A percentile compares a stretch with the other conserved stretches of the same genome.
These are phyloP conservation scores for Candida cerambycidarum DNA, from an alignment of 805 yeast species.

Conservation along the genomic window DNA sequence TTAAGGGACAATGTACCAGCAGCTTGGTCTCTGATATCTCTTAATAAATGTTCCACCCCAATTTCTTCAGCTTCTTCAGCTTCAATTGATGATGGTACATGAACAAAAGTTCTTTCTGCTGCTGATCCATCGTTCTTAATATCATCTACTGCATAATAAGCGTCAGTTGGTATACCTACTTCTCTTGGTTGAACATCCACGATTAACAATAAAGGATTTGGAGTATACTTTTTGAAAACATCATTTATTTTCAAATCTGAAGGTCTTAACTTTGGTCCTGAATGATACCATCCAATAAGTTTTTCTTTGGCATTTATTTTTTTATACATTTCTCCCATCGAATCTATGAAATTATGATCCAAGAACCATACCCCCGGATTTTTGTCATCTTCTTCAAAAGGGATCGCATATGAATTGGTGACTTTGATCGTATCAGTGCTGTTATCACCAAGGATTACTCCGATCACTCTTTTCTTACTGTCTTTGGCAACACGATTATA, in stretches of 20 bases:
- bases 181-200: conserved; percentile 85
- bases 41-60: conserved; percentile 93
- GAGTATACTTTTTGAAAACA: conserved; percentile 74
- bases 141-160: conserved; percentile 91
- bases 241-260: conserved; percentile 92
- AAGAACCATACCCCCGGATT: conserved; percentile 93
- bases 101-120: conserved; percentile 89
- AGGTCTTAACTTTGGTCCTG: conserved; percentile 89
- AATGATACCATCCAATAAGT: conserved; percentile 98
- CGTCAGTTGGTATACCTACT: conserved; percentile 94
- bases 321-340: conserved; percentile 97
- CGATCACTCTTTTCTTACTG: conserved; percentile 80
- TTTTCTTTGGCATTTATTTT: conserved; percentile 97
- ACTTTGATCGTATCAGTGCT: conserved; percentile 60
- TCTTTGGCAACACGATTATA: conserved; percentile 80
- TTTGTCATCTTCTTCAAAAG: conserved; percentile 95
- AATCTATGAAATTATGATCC: conserved; percentile 93
- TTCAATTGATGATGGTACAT: conserved; percentile 86
- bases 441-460: conserved; percentile 87
- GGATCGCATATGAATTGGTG: conserved; percentile 93
- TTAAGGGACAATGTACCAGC: conserved; percentile 87
- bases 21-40: conserved; percentile 95
- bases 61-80: conserved; percentile 99
- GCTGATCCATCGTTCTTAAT: conserved; percentile 94
- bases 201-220: conserved; percentile 79